Conservation (phyloP, 768 basidiomycete genomes). For the Cyclocybe cylindracea region DNA sequence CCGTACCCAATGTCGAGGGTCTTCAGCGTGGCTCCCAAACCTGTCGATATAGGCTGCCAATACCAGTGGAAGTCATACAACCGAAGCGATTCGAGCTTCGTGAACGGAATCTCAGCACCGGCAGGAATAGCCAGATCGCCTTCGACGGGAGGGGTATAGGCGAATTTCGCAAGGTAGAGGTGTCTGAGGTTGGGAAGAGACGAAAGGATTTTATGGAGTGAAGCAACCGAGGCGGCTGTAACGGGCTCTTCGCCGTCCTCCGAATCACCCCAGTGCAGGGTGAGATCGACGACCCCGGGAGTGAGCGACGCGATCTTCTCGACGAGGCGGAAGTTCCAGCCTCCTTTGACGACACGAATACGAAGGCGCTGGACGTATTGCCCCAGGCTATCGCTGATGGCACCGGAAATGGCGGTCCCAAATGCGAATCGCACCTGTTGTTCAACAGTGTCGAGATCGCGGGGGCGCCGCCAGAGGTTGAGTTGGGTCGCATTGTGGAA, state of each 20-base stretch:
- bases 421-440: constrained; percentile 10
- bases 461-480: constrained; percentile 4
- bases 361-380: constrained; percentile 2
- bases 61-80: constrained; percentile 8
- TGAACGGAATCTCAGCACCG: constrained; percentile 5
- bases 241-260: constrained; percentile 1
- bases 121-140: neutral
- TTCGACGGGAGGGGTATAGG: neutral
- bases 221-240: neutral
- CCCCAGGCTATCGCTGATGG: constrained; percentile 5
- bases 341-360: constrained; percentile 1
- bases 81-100: neutral
- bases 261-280: constrained; percentile 8
- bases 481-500: constrained; percentile 5
- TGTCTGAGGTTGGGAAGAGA: constrained; percentile 1
- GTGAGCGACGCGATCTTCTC: constrained; percentile 1
- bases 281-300: constrained; percentile 2
- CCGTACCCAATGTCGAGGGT: constrained; percentile 7
- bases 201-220: neutral
- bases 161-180: constrained; percentile 5
- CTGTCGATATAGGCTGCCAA: constrained; percentile 1
- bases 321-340: constrained; percentile 6
- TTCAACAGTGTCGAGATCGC: constrained; percentile 5
- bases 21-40: constrained; percentile 1
- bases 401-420: constrained; percentile 6